Base-by-base conservation (phyloP, 2,329 filamentous ascomycete genomes). In the Didymella keratinophila region DNA sequence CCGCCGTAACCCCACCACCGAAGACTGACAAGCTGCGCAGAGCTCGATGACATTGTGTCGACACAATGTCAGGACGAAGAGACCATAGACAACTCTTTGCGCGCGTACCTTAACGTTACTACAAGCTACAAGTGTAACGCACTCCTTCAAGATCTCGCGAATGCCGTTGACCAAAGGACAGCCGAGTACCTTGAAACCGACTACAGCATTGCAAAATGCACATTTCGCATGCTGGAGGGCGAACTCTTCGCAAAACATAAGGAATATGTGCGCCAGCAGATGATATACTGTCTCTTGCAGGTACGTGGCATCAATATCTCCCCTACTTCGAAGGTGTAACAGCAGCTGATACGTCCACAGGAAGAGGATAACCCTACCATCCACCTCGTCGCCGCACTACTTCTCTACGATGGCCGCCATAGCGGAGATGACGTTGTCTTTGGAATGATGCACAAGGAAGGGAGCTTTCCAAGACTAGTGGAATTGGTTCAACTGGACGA, bases 221-320 rank as follows among this genome's bases (percentile, higher is more conserved):
- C 90, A 59, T 90, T 91, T 76, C 87, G 87, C 75, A 84, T 99
- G 36, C 82, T 96, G 57, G 83, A 89, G 51, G 93, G 93, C 74
- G 80, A 81, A 18, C 81, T 98, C 43, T 99, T 96, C 76, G 78
- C 80, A 25, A 78, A 83, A 14, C 89, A 97, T 76, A 85, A 87
- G 66, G 89, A 92, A 56, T 98, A 99, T 78, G 91, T 98, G 62
- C 91, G 94, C 63, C 90, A 87, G 43, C 95, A 98, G 80, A 92
- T 99, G 71, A 87, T 98, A 65, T 93, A 96, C 78, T 93, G 92
- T 75, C 82, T 99, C 51, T 80, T 97, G 52, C 85, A 88, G 80
- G 85, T 87, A 77, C 45, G 75, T 62, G 3, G 18, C 23, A 11
- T 8, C 34, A 6, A 21, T 10, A 18, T 36, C 18, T 10, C 36